Evolutionary conservation across 140 eudicot genomes (phyloP).

Genomic region (Oenanthe javanica): DNA sequence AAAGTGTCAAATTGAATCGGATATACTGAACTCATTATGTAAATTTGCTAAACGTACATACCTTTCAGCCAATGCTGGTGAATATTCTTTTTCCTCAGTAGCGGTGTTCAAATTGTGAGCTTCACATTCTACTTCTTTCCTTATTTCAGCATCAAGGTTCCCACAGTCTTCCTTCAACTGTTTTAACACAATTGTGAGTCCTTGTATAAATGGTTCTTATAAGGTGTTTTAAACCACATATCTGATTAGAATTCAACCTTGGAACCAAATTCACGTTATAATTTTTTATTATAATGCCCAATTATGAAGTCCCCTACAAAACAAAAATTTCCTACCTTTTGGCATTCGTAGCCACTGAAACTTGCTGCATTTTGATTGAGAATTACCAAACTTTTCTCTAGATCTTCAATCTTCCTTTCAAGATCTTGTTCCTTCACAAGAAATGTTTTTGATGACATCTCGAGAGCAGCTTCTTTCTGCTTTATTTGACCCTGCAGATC

Average conservation of each 20-base stretch:
- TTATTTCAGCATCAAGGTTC: background rate
- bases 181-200: background rate
- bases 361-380: constrained; percentile 34
- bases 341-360: background rate
- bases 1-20: background rate
- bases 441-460: constrained; percentile 55
- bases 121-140: background rate
- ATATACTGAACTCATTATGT: background rate
- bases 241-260: background rate
- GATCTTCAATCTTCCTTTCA: constrained; percentile 48
- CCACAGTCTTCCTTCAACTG: background rate
- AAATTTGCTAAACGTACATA: background rate
- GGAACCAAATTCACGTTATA: background rate
- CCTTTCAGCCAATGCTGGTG: background rate
- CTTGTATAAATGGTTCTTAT: background rate
- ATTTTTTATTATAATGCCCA: background rate
- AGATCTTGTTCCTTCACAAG: constrained; percentile 75
- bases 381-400: constrained; percentile 46
- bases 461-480: constrained; percentile 65
- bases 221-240: background rate
- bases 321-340: constrained; percentile 14
- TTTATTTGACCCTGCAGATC: constrained; percentile 58
- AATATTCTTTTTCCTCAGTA: background rate
- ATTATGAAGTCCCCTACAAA: background rate
- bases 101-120: background rate